A percentile compares a stretch with the other conserved stretches of the same genome.
Evolutionary conservation across 2,329 filamentous ascomycete genomes (phyloP).

Genomic region (Trichoderma atroviride): DNA sequence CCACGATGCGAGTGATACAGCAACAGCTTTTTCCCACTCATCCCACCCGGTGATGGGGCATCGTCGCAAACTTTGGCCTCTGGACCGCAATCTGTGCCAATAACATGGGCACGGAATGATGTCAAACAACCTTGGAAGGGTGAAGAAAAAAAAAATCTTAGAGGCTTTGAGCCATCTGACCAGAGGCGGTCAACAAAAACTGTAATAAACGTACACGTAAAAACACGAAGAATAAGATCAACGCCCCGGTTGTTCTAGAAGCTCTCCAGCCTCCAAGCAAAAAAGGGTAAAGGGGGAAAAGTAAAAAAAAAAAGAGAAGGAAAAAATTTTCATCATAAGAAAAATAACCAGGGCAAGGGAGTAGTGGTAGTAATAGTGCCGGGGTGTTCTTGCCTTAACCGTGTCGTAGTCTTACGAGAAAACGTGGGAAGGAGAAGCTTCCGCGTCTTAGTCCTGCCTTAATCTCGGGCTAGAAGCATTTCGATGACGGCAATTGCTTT

Average conservation of each 20-base stretch:
- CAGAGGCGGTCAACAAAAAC: conserved; percentile 4
- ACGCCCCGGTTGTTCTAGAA: conserved; percentile 1
- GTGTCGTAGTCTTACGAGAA: neutral
- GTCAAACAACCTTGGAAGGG: neutral
- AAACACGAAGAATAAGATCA: neutral
- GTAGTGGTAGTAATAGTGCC: neutral
- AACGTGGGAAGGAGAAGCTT: neutral
- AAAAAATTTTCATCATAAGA: neutral
- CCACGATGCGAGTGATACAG: neutral
- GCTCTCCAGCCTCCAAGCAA: neutral
- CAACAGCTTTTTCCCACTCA: neutral
- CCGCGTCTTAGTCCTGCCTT: neutral
- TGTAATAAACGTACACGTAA: neutral
- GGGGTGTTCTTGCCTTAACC: neutral
- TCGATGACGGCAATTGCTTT: neutral
- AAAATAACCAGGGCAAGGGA: neutral
- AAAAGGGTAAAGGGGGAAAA: neutral
- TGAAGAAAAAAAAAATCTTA: neutral
- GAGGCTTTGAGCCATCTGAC: neutral
- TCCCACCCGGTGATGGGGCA: neutral
- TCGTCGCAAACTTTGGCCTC: neutral
- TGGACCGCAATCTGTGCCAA: neutral
- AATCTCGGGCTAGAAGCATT: neutral
- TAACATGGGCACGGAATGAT: neutral
- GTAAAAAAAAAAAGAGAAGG: too few relatives aligned